Evolutionary conservation across 352 stramenopile species (phyloP), one percentile per base, ranked within the genome.

Genomic region (Globisporangium alternatum): DNA sequence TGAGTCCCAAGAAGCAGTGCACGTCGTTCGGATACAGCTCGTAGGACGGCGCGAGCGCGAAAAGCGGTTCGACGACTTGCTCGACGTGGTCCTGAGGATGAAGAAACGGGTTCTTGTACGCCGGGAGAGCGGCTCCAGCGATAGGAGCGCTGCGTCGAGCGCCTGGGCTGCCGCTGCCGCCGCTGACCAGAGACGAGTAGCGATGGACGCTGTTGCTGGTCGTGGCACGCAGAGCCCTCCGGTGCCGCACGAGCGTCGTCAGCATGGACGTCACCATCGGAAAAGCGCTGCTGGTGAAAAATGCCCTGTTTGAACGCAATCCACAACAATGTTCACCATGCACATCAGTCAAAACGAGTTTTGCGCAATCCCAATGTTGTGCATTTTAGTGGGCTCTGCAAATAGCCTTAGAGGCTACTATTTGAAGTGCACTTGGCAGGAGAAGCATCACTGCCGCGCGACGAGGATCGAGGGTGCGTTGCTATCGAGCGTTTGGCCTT

Each of bases 1-100:
- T 91, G 30, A 89, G 70, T 1, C 83, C 83, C 28, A 91, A 53
- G 37, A 91, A 84, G 69, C 83, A 91, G 67, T 91, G 83, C 35
- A 87, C 72, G 12, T 91, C 78, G 22, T 89, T 69, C 19, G 62
- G 58, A 30, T 66, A 66, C 39, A 91, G 66, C 48, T 73, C 33
- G 28, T 91, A 91, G 4, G 62, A 65, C 0, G 76, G 74, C 6
- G 65, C 56, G 9, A 90, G 60, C 19, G 69, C 17, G 3, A 90
- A 70, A 10, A 88, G 60, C 0, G 77, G 59, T 53, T 44, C 64
- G 5, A 28, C 19, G 1, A 33, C 31, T 21, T n/a, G 31, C 9
- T 58, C 52, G 39, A 3, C 13, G 52, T 31, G 52, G 2, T 43
- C 57, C 4, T 51, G 43, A 17, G 21, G 33, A 6, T 61, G 37